Evolutionary conservation across 2,329 filamentous ascomycete genomes (phyloP), one percentile per base, ranked within the genome.

Genomic region (Xylogone sp.): DNA sequence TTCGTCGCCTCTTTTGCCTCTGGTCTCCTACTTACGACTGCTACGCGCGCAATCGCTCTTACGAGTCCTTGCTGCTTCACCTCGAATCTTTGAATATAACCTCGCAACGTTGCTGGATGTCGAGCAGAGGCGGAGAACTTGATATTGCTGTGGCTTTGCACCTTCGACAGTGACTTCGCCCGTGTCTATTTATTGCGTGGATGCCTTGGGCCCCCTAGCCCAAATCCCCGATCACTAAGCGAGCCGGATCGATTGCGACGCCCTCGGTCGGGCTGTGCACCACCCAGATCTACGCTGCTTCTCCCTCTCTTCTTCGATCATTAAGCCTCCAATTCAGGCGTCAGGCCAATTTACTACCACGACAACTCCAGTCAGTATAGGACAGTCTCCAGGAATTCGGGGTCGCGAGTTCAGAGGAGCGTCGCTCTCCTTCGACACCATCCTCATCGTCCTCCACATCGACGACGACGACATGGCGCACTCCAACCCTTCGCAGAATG

Each of bases 381-480:
- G 46, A 39, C 50, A 34, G 20, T 13, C 47, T 16, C 43, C 39
- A 50, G 31, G 20, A 46, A 31, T 29, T 29, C 19, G 29, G 34
- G 34, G 48, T 29, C 42, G 45, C 21, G 43, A 45, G n/a, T 47
- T 21, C 51, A 50, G 44, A 46, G 44, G 51, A 47, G 45, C 20
- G 21, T 22, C 9, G 12, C 24, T 46, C 46, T 42, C 52, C 50
- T 51, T 55, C 53, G 50, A 52, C 49, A 48, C 49, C 53, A 51
- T 62, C 46, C 52, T 55, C 53, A 60, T 60, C 59, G 42, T 39
- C 56, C 56, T 62, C 51, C 53, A 58, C 50, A 54, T 48, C 55
- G 20, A 27, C 22, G 53, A 27, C 22, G 53, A 59, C 53, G 43
- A 42, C 22, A 65, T 65, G 64, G 59, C 60, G 42, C 61, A 62